Percentiles rank a stretch among this genome's conserved stretches.
These are phyloP conservation scores for Capsella rubella DNA, from an alignment of 441 rosid species.

Conservation along the genomic window DNA sequence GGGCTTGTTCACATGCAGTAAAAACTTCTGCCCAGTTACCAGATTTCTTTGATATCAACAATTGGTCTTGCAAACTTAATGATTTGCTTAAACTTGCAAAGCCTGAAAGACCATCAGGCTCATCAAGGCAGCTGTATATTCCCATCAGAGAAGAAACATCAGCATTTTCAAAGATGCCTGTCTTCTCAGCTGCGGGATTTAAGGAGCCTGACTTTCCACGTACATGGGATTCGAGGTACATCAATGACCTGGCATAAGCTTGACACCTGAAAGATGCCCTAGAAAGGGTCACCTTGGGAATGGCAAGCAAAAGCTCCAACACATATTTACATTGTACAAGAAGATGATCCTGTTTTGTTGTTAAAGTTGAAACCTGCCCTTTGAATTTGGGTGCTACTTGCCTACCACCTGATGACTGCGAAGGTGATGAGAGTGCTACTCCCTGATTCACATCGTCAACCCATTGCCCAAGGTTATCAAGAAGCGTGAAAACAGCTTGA, in stretches of 20 bases:
- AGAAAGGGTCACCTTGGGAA: slow-evolving; percentile 93
- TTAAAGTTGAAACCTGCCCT: slow-evolving; percentile 58
- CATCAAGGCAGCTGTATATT: slow-evolving; percentile 95
- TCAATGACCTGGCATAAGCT: slow-evolving; percentile 97
- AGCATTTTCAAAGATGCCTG: slow-evolving; percentile 88
- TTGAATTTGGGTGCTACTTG: slow-evolving; percentile 72
- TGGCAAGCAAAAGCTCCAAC: slow-evolving; percentile 81
- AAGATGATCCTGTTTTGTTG: slow-evolving; percentile 76
- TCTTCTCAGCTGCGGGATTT: slow-evolving; percentile 93
- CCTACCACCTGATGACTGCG: slow-evolving; percentile 64
- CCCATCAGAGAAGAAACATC: slow-evolving; percentile 98
- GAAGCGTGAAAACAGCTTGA: slow-evolving; percentile 97
- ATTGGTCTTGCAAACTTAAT: slow-evolving; percentile 87
- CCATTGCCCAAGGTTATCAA: slow-evolving; percentile 99
- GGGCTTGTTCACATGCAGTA: slow-evolving; percentile 96
- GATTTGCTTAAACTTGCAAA: slow-evolving; percentile 91
- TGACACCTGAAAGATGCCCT: slow-evolving; percentile 95
- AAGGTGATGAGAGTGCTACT: slow-evolving; percentile 80
- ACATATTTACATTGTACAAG: slow-evolving; percentile 91
- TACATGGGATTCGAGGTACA: slow-evolving; percentile 98
- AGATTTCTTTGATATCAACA: slow-evolving; percentile 85
- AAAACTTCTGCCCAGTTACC: slow-evolving; percentile 99
- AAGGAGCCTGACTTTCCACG: slow-evolving; percentile 91
- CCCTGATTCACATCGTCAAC: slow-evolving; percentile 93
- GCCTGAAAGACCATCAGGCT: slow-evolving; percentile 97